Evolutionary conservation across 306 rosid genomes (phyloP), one percentile per base, ranked within the genome.

Genomic region (Pterocarpus macrocarpus): DNA sequence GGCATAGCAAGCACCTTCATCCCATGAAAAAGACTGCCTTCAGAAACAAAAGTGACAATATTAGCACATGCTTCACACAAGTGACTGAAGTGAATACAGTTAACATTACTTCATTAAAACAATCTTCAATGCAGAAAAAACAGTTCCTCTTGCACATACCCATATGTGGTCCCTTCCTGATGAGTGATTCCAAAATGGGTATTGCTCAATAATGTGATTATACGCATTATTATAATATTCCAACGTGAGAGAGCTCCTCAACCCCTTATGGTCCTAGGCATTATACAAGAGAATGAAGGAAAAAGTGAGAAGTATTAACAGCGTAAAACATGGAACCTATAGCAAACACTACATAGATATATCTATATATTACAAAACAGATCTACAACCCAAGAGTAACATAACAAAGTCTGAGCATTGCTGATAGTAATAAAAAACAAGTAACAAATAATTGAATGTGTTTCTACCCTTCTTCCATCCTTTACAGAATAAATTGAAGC

Each of bases 1-100:
- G 67, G 99, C 98, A 90, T 93, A 95, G 90, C 99, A 95, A 79
- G 99, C 98, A 82, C 99, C 98, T 90, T 95, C 99, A 86, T 95
- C 99, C 99, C 99, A 95, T 65, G 99, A 89, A 87, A 93, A 95
- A 68, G 81, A 95, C 99, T 95, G 99, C 85, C 89, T 77, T 91
- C 87, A 85, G 75, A 82, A 49, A 78, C 53, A 86, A 79, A 85
- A 76, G 81, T 22, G 45, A 74, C 86, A 45, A 82, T 72, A 79
- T 89, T 86, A 91, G 84, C 84, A 69, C 39, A 5, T 28, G 44
- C 68, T 72, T 64, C 61, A 55, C 39, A 76, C 36, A 65, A 64
- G 62, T 36, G 50, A 69, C 77, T 38, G 78, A 65, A 64, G 62
- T 36, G 50, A 69, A 80, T 38, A 81, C 38, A 53, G 17, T 49